Percentiles rank a stretch among this genome's conserved stretches.
Evolutionary conservation across 768 basidiomycete genomes (phyloP).

Genomic region (Psilocybe tampanensis): DNA sequence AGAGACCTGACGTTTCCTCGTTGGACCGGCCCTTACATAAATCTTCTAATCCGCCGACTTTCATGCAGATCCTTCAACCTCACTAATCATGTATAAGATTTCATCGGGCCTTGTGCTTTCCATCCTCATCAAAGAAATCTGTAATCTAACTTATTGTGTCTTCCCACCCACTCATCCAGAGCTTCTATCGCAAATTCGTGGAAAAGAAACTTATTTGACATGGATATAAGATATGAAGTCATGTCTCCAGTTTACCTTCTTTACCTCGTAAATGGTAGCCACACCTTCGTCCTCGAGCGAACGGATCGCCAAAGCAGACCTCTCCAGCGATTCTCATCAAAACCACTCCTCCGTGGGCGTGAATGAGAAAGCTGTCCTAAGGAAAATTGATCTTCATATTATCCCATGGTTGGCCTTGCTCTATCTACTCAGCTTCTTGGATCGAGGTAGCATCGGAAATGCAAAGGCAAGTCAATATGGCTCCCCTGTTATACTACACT

Average conservation of each 20-base stretch:
- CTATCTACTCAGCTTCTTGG: conserved; percentile 75
- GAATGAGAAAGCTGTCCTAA: conserved; percentile 55
- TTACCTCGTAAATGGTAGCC: conserved; percentile 3
- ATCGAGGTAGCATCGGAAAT: conserved; percentile 71
- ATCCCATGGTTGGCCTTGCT: conserved; percentile 78
- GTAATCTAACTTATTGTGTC: conserved; percentile 17
- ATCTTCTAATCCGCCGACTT: not conserved
- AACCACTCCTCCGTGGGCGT: conserved; percentile 23
- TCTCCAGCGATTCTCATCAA: conserved; percentile 1
- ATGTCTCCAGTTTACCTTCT: conserved; percentile 11
- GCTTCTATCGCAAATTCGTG: conserved; percentile 22
- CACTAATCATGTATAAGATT: not conserved
- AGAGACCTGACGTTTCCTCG: not conserved
- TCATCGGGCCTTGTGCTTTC: not conserved
- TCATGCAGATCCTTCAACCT: not conserved
- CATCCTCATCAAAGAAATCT: not conserved
- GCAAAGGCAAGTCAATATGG: conserved; percentile 52
- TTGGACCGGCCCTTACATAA: not conserved
- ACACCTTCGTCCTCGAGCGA: conserved; percentile 8
- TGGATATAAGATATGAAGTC: conserved; percentile 23
- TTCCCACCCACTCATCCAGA: conserved; percentile 19
- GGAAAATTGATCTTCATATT: conserved; percentile 66
- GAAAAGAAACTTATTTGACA: conserved; percentile 17
- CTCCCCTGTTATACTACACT: not conserved
- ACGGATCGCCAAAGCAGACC: conserved; percentile 4